Conservation (phyloP, 805 yeast species). For the Metschnikowia similis region DNA sequence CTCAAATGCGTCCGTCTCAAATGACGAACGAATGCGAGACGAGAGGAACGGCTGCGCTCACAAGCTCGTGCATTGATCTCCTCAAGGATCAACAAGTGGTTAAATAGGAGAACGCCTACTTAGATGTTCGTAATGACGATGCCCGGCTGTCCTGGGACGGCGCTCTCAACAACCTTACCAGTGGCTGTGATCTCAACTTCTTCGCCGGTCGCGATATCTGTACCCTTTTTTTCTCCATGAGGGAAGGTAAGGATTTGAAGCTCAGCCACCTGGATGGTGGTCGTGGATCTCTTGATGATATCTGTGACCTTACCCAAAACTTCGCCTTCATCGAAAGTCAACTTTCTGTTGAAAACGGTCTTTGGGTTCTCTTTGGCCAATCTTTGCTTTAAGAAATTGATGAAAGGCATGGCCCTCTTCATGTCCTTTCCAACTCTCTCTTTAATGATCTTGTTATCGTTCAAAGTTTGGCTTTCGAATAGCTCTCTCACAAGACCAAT, state of each 20-base stretch:
- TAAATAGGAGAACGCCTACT: background rate
- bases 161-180: conserved; percentile 70
- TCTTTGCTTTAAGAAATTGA: conserved; percentile 79
- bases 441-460: conserved; percentile 62
- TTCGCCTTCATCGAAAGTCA: conserved; percentile 73
- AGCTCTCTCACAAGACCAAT: conserved; percentile 69
- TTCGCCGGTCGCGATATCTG: conserved; percentile 63
- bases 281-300: conserved; percentile 60
- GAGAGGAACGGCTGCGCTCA: background rate
- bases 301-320: conserved; percentile 54
- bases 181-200: conserved; percentile 59
- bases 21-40: background rate
- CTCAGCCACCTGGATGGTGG: conserved; percentile 48
- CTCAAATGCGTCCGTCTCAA: background rate
- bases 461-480: conserved; percentile 58
- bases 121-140: conserved; percentile 62
- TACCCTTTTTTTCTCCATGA: conserved; percentile 60
- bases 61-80: background rate
- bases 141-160: conserved; percentile 94
- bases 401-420: conserved; percentile 98
- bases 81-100: background rate
- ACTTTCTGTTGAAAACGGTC: conserved; percentile 84
- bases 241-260: conserved; percentile 60
- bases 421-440: conserved; percentile 78
- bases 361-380: conserved; percentile 64